These are phyloP conservation scores for Oryza longistaminata DNA, from an alignment of 176 grass and related monocot species.

Conservation along the genomic window DNA sequence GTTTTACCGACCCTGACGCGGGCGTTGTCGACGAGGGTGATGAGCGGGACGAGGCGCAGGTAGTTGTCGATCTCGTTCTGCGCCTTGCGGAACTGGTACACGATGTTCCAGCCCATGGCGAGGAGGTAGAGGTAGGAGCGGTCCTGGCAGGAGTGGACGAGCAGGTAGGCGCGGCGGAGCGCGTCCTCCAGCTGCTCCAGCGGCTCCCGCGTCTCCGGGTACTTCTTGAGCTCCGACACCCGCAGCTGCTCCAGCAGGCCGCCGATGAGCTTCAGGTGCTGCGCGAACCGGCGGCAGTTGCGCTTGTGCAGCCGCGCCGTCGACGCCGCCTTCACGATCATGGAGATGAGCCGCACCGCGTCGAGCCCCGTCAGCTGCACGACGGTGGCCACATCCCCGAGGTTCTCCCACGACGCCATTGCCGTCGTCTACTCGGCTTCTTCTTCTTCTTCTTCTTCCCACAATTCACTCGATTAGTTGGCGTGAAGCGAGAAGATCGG, in stretches of 20 bases:
- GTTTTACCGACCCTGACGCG: constrained; percentile 63
- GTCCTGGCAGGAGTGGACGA: constrained; percentile 77
- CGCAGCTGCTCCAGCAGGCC: constrained; percentile 72
- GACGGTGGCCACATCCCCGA: constrained; percentile 57
- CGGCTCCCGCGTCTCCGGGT: constrained; percentile 94
- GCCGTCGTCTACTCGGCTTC: not conserved
- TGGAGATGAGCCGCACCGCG: constrained; percentile 60
- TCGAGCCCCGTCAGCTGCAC: constrained; percentile 82
- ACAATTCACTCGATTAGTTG: not conserved
- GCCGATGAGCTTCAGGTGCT: constrained; percentile 78
- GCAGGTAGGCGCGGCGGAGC: constrained; percentile 56
- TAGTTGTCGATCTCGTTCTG: constrained; percentile 97
- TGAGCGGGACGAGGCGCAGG: constrained; percentile 81
- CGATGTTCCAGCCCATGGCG: constrained; percentile 91
- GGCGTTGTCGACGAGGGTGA: constrained; percentile 86
- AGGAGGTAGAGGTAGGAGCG: constrained; percentile 85
- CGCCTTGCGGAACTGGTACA: constrained; percentile 79
- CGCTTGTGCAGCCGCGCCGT: constrained; percentile 84
- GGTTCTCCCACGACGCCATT: constrained; percentile 63
- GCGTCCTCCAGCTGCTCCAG: constrained; percentile 88
- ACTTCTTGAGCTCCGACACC: constrained; percentile 83
- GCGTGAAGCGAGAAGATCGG: not conserved
- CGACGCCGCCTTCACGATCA: constrained; percentile 68
- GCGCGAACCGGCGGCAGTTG: constrained; percentile 81
- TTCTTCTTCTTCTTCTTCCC: not conserved